These are phyloP conservation scores for Solanum peruvianum DNA, from an alignment of 257 asterid species.

Conservation along the genomic window DNA sequence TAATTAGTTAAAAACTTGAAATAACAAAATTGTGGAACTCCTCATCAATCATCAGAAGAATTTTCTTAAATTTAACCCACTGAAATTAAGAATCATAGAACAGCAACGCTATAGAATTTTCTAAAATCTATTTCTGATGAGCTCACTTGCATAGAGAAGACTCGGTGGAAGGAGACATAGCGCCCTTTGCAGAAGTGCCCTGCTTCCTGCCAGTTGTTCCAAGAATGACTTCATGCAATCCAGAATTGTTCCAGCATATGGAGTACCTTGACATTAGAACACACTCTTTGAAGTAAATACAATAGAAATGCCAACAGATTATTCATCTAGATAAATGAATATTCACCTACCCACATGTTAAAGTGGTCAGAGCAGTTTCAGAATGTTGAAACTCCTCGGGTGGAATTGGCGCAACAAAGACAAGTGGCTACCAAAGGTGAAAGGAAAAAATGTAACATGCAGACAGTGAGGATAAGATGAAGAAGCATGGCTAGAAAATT, in stretches of 20 bases:
- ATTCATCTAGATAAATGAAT: background rate
- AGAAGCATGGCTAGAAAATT: background rate
- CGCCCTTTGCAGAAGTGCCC: slow-evolving; percentile 94
- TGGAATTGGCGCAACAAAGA: slow-evolving; percentile 60
- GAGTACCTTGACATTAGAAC: slow-evolving; percentile 51
- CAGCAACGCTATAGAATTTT: background rate
- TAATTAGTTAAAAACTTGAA: background rate
- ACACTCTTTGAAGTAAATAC: background rate
- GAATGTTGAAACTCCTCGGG: slow-evolving; percentile 79
- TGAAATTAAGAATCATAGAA: background rate
- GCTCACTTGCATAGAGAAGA: slow-evolving; percentile 82
- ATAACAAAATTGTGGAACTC: background rate
- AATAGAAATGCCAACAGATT: background rate
- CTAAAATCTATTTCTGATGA: background rate
- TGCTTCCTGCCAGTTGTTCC: slow-evolving; percentile 97
- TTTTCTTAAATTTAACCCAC: background rate
- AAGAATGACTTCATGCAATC: slow-evolving; percentile 85
- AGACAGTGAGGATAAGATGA: background rate
- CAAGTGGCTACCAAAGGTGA: slow-evolving; percentile 38
- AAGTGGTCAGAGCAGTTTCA: slow-evolving; percentile 70
- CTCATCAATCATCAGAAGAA: background rate
- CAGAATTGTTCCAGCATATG: slow-evolving; percentile 73
- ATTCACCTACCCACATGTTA: slow-evolving; percentile 72
- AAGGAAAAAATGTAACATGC: background rate
- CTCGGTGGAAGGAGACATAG: slow-evolving; percentile 67